phyloP scores from a whole-genome alignment of 176 grass and related monocot species.

The Carex cristatella region DNA sequence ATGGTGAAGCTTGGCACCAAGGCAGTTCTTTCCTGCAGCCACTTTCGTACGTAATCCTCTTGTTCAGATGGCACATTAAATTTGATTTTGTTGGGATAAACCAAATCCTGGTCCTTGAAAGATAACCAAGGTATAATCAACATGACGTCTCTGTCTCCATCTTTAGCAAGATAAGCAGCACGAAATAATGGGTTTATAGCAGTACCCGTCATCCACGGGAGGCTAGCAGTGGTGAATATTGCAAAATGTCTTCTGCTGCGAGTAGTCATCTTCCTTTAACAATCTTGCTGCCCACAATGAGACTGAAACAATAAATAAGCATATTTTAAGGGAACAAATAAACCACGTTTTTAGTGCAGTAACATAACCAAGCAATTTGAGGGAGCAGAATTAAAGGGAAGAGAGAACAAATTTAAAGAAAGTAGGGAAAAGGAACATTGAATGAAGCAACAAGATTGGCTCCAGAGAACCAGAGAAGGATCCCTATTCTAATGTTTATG shows the following conservation, averaged over 20 bases:
- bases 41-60: constrained; percentile 55
- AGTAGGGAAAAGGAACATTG: neutral
- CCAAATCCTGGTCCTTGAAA: constrained; percentile 53
- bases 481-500: neutral
- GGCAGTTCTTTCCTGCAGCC: constrained; percentile 75
- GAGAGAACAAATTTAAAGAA: neutral
- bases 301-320: neutral
- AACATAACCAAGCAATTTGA: neutral
- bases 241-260: constrained; percentile 56
- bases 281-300: neutral
- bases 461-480: neutral
- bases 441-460: neutral
- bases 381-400: neutral
- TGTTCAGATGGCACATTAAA: constrained; percentile 62
- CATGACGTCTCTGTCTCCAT: constrained; percentile 50
- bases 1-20: constrained; percentile 49
- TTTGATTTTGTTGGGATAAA: constrained; percentile 86
- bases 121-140: constrained; percentile 93
- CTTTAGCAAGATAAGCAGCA: constrained; percentile 75
- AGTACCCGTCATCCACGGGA: constrained; percentile 97
- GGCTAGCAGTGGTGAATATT: constrained; percentile 89
- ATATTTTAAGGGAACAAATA: no score
- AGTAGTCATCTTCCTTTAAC: constrained; percentile 29
- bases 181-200: constrained; percentile 91
- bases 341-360: no score